Evolutionary conservation across 306 rosid genomes (phyloP), one percentile per base, ranked within the genome.

Genomic region (Corylus heterophylla): DNA sequence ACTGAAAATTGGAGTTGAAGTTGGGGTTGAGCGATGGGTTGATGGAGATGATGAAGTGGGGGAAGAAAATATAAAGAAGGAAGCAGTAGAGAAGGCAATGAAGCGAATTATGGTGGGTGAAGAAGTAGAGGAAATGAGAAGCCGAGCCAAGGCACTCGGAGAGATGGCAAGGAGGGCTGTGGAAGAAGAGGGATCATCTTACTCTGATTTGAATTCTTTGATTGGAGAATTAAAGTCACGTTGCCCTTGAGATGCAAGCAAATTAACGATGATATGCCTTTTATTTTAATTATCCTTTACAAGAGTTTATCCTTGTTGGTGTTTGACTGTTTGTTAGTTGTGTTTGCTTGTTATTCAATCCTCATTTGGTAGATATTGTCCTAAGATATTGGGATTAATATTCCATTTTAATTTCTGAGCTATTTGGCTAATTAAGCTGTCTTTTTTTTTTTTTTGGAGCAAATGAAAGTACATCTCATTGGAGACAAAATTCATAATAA

Each of bases 41-140:
- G 35, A 31, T 31, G 44, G 44, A 39, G 44, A 3, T 39, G 4
- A 5, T 39, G 44, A 75, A 56, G 8, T 50, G 27, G 72, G 31
- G 45, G 83, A 70, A 31, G 87, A 81, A 18, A 68, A 16, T 39
- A 69, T 86, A 5, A 78, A 74, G 83, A 81, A 76, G 14, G 89
- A 83, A 11, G 83, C 80, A 37, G 10, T 86, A n/a, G 82, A 56
- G 61, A 78, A 79, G 68, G 85, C 84, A 5, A 77, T 86, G 55
- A 81, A 29, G 2, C 49, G 50, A 71, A 73, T 86, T 12, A 83
- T 86, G 89, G 81, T 77, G 45, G 85, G 89, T 2, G 79, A 80
- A 75, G 87, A 86, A 49, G 87, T 64, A 37, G 79, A 83, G 54
- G 76, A 7, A 20, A 83, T 81, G 79, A 80, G 89, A 56, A 74